These are phyloP conservation scores for Stramenopiles sp. DNA, from an alignment of 352 stramenopile species.

Conservation along the genomic window DNA sequence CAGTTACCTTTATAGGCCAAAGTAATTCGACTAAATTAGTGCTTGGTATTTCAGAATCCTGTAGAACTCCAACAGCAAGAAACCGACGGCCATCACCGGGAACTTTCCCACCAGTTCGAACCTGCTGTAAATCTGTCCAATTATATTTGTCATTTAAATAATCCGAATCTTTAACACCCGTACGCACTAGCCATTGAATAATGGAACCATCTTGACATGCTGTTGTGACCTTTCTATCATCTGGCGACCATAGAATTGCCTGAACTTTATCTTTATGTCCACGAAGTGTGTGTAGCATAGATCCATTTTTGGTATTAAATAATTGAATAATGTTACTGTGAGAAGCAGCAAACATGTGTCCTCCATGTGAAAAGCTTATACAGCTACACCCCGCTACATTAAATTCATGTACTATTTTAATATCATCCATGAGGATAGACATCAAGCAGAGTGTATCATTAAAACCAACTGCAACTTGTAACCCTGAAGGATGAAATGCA, in stretches of 20 bases:
- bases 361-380: constrained; percentile 42
- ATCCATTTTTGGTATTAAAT: constrained; percentile 42
- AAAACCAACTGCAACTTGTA: constrained; percentile 50
- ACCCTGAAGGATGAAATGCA: constrained; percentile 17
- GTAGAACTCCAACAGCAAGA: constrained; percentile 1
- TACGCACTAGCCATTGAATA: constrained; percentile 2
- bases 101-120: no score
- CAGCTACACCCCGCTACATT: constrained; percentile 33
- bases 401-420: constrained; percentile 38
- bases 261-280: constrained; percentile 52
- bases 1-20: no score
- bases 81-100: no score
- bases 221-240: constrained; percentile 38
- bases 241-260: constrained; percentile 39
- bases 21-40: no score
- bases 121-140: no score
- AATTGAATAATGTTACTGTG: constrained; percentile 51
- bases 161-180: no score
- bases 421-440: constrained; percentile 58
- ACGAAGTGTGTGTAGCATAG: constrained; percentile 32
- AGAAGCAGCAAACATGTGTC: constrained; percentile 43
- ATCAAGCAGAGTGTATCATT: constrained; percentile 45
- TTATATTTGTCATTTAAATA: no score
- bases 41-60: neutral
- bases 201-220: constrained; percentile 40